phyloP scores from a whole-genome alignment of 106 monocot genomes.

The Dioscorea zingiberensis region DNA sequence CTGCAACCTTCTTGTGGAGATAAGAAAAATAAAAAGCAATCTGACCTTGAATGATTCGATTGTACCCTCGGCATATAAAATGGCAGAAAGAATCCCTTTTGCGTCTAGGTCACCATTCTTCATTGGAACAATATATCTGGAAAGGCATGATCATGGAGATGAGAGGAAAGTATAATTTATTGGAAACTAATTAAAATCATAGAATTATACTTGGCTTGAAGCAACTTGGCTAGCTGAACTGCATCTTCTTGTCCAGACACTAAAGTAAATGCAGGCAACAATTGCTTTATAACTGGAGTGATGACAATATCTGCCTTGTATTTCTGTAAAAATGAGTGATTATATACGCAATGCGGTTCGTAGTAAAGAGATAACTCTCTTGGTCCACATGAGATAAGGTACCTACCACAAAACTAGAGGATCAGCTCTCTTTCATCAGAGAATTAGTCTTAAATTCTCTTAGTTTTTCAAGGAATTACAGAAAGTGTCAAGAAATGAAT shows the following conservation, averaged over 20 bases:
- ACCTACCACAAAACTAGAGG: conserved; percentile 31
- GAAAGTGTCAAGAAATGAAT: no score
- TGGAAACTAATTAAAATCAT: background rate
- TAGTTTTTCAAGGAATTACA: no score
- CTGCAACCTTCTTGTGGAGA: no score
- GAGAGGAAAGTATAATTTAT: background rate
- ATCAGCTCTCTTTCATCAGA: background rate
- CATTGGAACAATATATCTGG: conserved; percentile 76
- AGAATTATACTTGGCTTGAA: conserved; percentile 62
- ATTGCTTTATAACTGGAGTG: conserved; percentile 85
- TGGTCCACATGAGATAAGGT: conserved; percentile 39
- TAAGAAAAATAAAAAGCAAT: background rate
- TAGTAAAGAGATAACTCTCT: conserved; percentile 56
- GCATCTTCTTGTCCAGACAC: conserved; percentile 98
- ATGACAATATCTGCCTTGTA: conserved; percentile 66
- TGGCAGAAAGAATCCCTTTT: conserved; percentile 60
- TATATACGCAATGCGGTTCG: conserved; percentile 87
- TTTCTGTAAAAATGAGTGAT: conserved; percentile 50
- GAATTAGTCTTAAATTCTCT: no score
- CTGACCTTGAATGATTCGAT: conserved; percentile 78
- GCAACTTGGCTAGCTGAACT: conserved; percentile 70
- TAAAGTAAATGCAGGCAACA: conserved; percentile 73
- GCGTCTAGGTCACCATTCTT: conserved; percentile 76
- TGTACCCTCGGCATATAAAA: conserved; percentile 46
- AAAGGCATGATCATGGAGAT: background rate